Evolutionary conservation across 75 land plant species (phyloP).

Genomic region (Azolla pinnata): DNA sequence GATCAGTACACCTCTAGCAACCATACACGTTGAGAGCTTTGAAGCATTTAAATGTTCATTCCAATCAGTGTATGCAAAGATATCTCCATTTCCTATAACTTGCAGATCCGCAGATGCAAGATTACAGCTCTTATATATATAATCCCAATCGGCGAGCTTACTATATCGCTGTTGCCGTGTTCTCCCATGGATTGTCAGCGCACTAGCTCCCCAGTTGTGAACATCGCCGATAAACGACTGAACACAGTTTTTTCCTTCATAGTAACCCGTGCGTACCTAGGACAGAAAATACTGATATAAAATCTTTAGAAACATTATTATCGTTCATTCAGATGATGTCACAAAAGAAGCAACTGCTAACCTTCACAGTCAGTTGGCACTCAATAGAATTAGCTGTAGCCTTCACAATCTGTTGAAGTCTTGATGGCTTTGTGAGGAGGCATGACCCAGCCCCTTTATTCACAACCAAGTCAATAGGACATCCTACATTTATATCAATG

Average conservation of each 20-base stretch:
- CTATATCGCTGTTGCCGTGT: conserved; percentile 96
- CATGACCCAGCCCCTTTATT: conserved; percentile 96
- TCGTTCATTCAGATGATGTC: conserved; percentile 2
- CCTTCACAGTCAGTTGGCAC: conserved; percentile 85
- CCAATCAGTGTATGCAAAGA: conserved; percentile 81
- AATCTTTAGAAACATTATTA: conserved; percentile 4
- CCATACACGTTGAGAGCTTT: conserved; percentile 75
- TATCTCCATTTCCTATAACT: conserved; percentile 88
- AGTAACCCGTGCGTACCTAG: conserved; percentile 83
- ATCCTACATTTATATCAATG: conserved; percentile 96
- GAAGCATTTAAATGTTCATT: conserved; percentile 54
- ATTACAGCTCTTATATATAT: conserved; percentile 59
- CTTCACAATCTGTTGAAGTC: conserved; percentile 59
- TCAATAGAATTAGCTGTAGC: conserved; percentile 48
- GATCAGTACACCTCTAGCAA: conserved; percentile 89
- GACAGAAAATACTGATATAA: neutral
- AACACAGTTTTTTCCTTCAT: conserved; percentile 79
- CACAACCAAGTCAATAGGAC: conserved; percentile 93
- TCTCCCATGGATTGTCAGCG: conserved; percentile 86
- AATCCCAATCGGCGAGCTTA: conserved; percentile 94
- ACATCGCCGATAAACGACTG: conserved; percentile 71
- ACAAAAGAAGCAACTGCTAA: no score
- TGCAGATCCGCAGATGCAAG: conserved; percentile 54
- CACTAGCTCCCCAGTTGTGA: conserved; percentile 73
- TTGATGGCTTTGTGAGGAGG: conserved; percentile 79